phyloP scores from a whole-genome alignment of 2,329 filamentous ascomycete species.

The Coniochaeta hoffmannii region DNA sequence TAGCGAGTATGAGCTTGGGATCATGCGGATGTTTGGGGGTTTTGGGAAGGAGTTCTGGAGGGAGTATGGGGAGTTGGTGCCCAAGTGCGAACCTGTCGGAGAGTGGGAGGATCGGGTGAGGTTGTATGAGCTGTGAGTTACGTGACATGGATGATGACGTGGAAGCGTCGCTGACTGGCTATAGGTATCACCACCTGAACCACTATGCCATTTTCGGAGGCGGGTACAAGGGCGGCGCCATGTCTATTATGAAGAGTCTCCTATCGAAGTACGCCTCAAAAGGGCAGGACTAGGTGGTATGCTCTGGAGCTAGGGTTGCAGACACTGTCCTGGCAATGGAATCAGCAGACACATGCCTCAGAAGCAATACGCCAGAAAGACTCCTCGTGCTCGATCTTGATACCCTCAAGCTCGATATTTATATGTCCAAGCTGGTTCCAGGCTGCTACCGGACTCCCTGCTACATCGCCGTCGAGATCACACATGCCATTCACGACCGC shows the following conservation, averaged over 20 bases:
- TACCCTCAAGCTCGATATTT: no score
- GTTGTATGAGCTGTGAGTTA: conserved; percentile 73
- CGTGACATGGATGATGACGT: not conserved
- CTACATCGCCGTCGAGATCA: no score
- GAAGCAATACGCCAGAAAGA: no score
- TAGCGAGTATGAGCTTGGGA: conserved; percentile 83
- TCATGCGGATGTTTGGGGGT: conserved; percentile 95
- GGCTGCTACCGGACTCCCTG: no score
- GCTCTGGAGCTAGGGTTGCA: not conserved
- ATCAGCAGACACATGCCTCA: no score
- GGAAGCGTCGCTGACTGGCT: not conserved
- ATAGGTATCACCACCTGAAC: conserved; percentile 38
- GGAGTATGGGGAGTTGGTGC: conserved; percentile 69
- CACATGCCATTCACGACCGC: no score
- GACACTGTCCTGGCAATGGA: not conserved
- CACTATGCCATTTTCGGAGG: conserved; percentile 81
- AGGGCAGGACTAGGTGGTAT: not conserved
- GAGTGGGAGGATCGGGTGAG: conserved; percentile 80
- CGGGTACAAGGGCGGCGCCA: conserved; percentile 66
- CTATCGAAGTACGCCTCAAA: conserved; percentile 59
- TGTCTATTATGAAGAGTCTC: conserved; percentile 71
- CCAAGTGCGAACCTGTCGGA: conserved; percentile 69
- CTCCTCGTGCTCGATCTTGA: no score
- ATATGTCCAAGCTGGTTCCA: no score
- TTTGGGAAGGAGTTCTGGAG: conserved; percentile 65